Evolutionary conservation across 2,329 filamentous ascomycete genomes (phyloP), one percentile per base, ranked within the genome.

Genomic region (Trichophyton benhamiae): DNA sequence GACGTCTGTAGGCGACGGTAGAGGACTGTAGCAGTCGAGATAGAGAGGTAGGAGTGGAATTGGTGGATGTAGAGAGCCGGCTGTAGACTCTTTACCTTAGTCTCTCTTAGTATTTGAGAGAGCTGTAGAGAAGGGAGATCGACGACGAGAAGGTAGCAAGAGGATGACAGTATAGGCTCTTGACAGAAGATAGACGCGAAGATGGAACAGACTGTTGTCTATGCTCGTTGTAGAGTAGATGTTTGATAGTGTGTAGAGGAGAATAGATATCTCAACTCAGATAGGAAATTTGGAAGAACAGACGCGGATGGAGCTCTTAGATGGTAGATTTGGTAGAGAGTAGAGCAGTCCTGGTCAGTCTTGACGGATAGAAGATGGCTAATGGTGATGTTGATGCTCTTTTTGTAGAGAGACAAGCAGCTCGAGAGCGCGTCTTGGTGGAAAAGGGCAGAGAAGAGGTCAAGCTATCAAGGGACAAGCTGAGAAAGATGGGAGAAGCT

Each of bases 151-250:
- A n/a, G 4, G n/a, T 2, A 5, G 7, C 66, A 66, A 65, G 65
- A 66, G 66, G 65, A 67, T 66, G 68, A 67, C 67, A 65, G 66
- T 57, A 63, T 33, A 44, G 60, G 64, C 59, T 67, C 65, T 65
- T 65, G 68, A 63, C 66, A 65, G 41, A 44, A 52, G 62, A 61
- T 64, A 62, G 65, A 67, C 61, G 63, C 61, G 63, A 57, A 65
- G 55, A 64, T 57, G 22, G 11, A 33, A 25, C 17, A 59, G 44
- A 4, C 48, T 20, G 48, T 52, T 52, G 53, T 22, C 25, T 61
- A 33, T 27, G 33, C 42, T 15, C 60, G 61, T 55, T 57, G 61
- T 38, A 22, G n/a, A 52, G 17, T 25, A 58, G 55, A 25, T 7
- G 6, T 30, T 30, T 7, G 27, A 30, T 30, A 30, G 27, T 30